Conservation (phyloP, 768 basidiomycete species). For the Boletus rubescentipes region DNA sequence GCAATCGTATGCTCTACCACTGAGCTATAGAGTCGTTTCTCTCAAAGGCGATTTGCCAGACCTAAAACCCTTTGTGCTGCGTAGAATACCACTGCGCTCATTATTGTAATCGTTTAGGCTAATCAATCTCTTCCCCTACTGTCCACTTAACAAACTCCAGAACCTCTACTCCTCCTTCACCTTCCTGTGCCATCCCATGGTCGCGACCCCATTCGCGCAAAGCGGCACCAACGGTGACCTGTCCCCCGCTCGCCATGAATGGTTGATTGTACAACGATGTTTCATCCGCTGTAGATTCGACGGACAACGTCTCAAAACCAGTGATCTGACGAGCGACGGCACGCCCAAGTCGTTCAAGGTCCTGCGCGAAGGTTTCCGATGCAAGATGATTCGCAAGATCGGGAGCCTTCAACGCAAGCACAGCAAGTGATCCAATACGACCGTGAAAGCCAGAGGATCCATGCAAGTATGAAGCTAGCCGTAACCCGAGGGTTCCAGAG, state of each 20-base stretch:
- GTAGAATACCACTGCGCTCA: no score
- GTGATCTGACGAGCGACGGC: slow-evolving; percentile 82
- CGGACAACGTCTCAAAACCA: slow-evolving; percentile 68
- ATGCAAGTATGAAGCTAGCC: slow-evolving; percentile 61
- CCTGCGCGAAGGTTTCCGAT: slow-evolving; percentile 49
- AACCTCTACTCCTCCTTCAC: slow-evolving; percentile 35
- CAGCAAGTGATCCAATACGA: slow-evolving; percentile 56
- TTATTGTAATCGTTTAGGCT: not conserved
- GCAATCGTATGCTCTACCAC: slow-evolving; percentile 62
- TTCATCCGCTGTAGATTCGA: slow-evolving; percentile 43
- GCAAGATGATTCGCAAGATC: slow-evolving; percentile 43
- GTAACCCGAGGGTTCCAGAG: slow-evolving; percentile 38
- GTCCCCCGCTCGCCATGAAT: slow-evolving; percentile 72
- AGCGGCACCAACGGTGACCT: slow-evolving; percentile 33
- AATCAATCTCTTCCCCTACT: slow-evolving; percentile 46
- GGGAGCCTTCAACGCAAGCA: slow-evolving; percentile 53
- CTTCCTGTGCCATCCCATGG: slow-evolving; percentile 41
- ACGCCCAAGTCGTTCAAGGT: slow-evolving; percentile 64
- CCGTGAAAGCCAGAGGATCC: slow-evolving; percentile 54
- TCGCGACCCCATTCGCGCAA: slow-evolving; percentile 55
- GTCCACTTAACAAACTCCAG: slow-evolving; percentile 64
- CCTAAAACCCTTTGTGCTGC: no score
- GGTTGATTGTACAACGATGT: slow-evolving; percentile 69
- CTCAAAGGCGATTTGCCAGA: no score
- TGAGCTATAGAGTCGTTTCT: slow-evolving; percentile 35